phyloP scores from a whole-genome alignment of 257 asterid species.

The Linaria vulgaris region DNA sequence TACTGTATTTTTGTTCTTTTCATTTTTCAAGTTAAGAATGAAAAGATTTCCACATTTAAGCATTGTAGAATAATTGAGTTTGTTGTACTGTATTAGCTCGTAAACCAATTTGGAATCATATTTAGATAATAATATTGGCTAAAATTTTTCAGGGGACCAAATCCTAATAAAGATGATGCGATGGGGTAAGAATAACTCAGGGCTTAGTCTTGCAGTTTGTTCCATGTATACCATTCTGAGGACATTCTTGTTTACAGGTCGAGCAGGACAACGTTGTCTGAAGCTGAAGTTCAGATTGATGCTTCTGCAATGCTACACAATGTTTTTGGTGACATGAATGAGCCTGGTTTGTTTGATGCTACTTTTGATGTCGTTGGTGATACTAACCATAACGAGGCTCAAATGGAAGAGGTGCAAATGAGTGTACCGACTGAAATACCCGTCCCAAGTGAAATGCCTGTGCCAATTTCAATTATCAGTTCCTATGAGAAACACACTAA shows the following conservation, averaged over 20 bases:
- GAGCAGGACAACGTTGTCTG: conserved; percentile 89
- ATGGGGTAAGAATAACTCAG: too few species aligned
- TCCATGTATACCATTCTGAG: conserved; percentile 15
- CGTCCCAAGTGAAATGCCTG: conserved; percentile 45
- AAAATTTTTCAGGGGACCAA: too few species aligned
- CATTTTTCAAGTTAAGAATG: too few species aligned
- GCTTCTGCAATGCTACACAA: conserved; percentile 58
- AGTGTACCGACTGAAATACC: conserved; percentile 51
- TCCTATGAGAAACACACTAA: conserved; percentile 66
- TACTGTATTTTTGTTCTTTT: too few species aligned
- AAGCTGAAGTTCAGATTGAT: conserved; percentile 57
- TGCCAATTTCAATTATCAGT: conserved; percentile 42
- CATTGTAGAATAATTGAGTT: too few species aligned
- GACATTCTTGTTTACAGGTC: conserved; percentile 62
- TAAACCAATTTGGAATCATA: too few species aligned
- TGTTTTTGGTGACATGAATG: conserved; percentile 62
- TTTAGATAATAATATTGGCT: too few species aligned
- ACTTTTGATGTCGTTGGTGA: conserved; percentile 77
- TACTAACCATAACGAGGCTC: conserved; percentile 49
- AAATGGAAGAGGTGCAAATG: conserved; percentile 40
- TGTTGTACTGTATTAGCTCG: too few species aligned
- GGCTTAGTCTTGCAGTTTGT: too few species aligned
- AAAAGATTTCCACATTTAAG: too few species aligned
- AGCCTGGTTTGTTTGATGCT: conserved; percentile 59
- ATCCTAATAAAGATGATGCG: too few species aligned